Evolutionary conservation across 2,329 filamentous ascomycete species (phyloP).

Genomic region (Botrytis fabae): DNA sequence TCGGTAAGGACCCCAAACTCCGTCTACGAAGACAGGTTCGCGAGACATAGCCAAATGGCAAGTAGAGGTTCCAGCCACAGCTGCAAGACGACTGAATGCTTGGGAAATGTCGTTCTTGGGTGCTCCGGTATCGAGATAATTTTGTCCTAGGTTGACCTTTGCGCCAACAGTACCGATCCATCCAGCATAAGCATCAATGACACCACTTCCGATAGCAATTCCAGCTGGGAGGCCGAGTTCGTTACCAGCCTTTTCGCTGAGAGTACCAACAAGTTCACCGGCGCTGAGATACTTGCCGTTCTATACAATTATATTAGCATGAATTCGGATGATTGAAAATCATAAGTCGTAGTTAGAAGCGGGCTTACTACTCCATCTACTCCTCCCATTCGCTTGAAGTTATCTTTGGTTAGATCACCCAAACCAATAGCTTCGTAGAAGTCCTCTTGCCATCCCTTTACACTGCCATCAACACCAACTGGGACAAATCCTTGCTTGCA

Average conservation of each 20-base stretch:
- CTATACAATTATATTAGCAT: slow-evolving; percentile 49
- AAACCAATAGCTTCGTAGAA: slow-evolving; percentile 87
- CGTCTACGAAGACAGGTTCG: slow-evolving; percentile 88
- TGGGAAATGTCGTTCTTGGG: slow-evolving; percentile 85
- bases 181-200: slow-evolving; percentile 97
- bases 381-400: slow-evolving; percentile 91
- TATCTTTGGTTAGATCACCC: slow-evolving; percentile 77
- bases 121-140: slow-evolving; percentile 65
- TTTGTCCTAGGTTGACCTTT: slow-evolving; percentile 74
- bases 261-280: slow-evolving; percentile 81
- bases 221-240: slow-evolving; percentile 84
- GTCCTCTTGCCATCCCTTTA: slow-evolving; percentile 97
- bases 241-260: slow-evolving; percentile 78
- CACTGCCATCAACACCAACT: slow-evolving; percentile 93
- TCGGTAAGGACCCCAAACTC: slow-evolving; percentile 96
- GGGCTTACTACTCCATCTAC: slow-evolving; percentile 88
- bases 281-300: slow-evolving; percentile 90
- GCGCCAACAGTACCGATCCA: slow-evolving; percentile 99
- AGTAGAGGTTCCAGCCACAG: slow-evolving; percentile 94
- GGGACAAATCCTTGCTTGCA: slow-evolving; percentile 98
- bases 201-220: slow-evolving; percentile 90
- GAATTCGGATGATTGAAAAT: slow-evolving; percentile 18
- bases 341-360: slow-evolving; percentile 44
- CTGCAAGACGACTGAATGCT: slow-evolving; percentile 88
- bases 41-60: slow-evolving; percentile 96